Evolutionary conservation across 169 alveolate species (phyloP), one percentile per base, ranked within the genome.

Genomic region (Eimeria mitis): DNA sequence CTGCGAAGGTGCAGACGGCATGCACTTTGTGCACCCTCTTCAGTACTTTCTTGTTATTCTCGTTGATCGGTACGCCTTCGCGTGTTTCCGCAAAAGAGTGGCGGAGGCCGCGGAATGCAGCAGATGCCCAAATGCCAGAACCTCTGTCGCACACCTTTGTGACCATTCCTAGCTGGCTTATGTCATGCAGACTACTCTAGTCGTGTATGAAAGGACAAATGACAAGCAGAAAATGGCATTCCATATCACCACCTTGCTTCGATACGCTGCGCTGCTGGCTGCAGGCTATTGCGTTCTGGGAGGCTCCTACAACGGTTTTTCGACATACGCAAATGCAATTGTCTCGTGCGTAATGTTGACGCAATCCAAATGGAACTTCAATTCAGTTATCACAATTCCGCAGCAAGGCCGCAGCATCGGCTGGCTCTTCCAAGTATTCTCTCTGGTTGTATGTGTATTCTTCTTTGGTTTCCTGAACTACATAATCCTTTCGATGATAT

Each of bases 341-440:
- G 92, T 87, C 37, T 87, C 92, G 37, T 87, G 92, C 61, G 92
- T 87, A 49, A 87, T 87, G 92, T n/a, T 87, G 83, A 87, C 92
- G 63, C 92, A 87, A 14, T 37, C 92, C 52, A 87, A 63, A 68
- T 87, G 92, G 92, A 87, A 87, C 42, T 87, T 87, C 65, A 87
- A 87, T 76, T 61, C 92, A 34, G 42, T 87, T 47, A 87, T 63
- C n/a, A 87, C 92, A 6, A n/a, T 87, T 21, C 47, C 92, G 28
- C 92, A 87, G 92, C 92, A 87, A n/a, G 92, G 92, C 49, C 92
- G 92, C n/a, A 63, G 83, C 59, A 87, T 87, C 52, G 92, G 92
- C 11, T 87, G 92, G 92, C 92, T 87, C 71, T 87, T 87, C 49
- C 81, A 87, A 65, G 78, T 87, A n/a, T 87, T 87, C 61, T 2